Percentiles rank a stretch among this genome's conserved stretches.
Evolutionary conservation across 441 rosid genomes (phyloP).

Genomic region (Erodium trifolium): DNA sequence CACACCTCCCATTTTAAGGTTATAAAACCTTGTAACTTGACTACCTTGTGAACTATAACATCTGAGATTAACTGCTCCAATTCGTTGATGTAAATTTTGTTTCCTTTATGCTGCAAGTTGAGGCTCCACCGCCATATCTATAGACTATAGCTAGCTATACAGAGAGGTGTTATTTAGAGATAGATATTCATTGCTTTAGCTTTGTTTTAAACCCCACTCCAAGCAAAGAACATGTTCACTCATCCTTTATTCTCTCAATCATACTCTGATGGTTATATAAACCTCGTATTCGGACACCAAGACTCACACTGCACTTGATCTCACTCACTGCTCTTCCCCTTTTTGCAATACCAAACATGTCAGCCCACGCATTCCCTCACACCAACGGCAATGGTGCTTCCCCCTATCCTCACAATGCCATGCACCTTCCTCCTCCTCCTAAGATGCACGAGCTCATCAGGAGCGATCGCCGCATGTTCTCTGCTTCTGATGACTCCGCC

Average conservation of each 20-base stretch:
- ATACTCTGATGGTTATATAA: constrained; percentile 17
- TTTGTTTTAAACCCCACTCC: constrained; percentile 18
- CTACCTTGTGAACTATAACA: background rate
- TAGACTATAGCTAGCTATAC: background rate
- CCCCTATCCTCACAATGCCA: background rate
- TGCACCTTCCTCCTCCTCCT: background rate
- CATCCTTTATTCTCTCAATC: constrained; percentile 21
- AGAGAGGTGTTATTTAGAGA: background rate
- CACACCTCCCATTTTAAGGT: background rate
- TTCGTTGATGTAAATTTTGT: too few species aligned
- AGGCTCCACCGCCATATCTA: constrained; percentile 10
- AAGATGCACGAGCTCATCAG: constrained; percentile 14
- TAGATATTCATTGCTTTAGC: constrained; percentile 15
- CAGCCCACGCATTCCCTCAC: constrained; percentile 4
- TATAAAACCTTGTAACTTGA: background rate
- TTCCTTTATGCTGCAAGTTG: background rate
- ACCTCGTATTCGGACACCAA: constrained; percentile 6
- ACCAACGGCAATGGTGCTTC: background rate
- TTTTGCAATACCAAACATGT: constrained; percentile 3
- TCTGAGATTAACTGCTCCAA: too few species aligned
- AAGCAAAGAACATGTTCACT: constrained; percentile 25
- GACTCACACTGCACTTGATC: constrained; percentile 9
- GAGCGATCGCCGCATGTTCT: constrained; percentile 19
- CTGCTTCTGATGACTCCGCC: constrained; percentile 15
- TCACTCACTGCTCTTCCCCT: background rate